Evolutionary conservation across 768 basidiomycete species (phyloP), one percentile per base, ranked within the genome.

Genomic region (Chalciporus piperatus): DNA sequence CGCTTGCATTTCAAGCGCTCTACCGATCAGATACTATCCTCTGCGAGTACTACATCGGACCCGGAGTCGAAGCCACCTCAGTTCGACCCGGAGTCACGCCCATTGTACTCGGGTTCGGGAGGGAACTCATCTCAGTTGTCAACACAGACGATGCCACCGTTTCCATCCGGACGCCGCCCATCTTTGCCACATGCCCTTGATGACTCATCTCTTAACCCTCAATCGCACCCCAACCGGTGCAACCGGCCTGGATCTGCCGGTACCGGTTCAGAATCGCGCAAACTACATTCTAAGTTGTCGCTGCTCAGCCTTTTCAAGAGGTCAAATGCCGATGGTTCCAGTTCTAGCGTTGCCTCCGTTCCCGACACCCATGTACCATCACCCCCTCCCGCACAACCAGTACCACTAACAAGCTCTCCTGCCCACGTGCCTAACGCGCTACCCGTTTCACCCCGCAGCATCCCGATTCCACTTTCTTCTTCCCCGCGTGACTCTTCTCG

Each of bases 1-100:
- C 79, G 82, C 30, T 55, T 92, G 35, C 83, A 84, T 49, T 78
- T 91, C 54, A 91, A 92, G 66, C 82, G 83, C 37, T 91, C 89
- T 1, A 81, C 90, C 52, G 90, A 92, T 64, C 86, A 83, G 39
- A 81, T 84, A 5, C 72, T 88, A 5, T 60, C 64, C n/a, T 27
- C 25, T 56, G 76, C 81, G 48, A 75, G 70, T 42, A 72, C 68
- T 47, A 57, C 64, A 45, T 55, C 65, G 8, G 68, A 68, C 43
- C 58, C 63, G 30, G 64, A 74, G 17, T 45, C 55, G 50, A 63
- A 55, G 32, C 62, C 60, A 8, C 53, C 57, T 27, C 53, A 22
- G 38, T 45, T 55, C 14, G 68, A 64, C 32, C 51, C 56, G 20
- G 62, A 60, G 2, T 10, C 43, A 13, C 48, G 50, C 14, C 6